phyloP scores from a whole-genome alignment of 1,284 basidiomycete genomes.

The Tetrapyrgos nigripes region DNA sequence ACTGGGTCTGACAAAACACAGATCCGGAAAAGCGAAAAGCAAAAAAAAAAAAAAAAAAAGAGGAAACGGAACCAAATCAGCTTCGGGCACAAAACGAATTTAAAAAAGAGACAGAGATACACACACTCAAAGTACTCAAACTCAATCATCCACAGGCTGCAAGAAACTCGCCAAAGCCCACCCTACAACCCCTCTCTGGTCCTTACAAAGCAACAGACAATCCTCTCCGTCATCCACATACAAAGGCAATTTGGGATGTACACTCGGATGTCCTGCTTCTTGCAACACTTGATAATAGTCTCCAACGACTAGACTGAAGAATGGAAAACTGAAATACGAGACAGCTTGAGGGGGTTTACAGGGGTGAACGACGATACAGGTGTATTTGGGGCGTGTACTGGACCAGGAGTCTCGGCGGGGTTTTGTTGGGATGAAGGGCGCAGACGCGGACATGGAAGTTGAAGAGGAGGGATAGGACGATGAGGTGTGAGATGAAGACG shows the following conservation, averaged over 20 bases:
- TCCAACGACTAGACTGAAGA: constrained; percentile 67
- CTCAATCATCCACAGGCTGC: constrained; percentile 52
- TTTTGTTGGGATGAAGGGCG: constrained; percentile 12
- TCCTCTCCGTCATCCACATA: constrained; percentile 83
- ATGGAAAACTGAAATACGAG: constrained; percentile 74
- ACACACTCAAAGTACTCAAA: too few relatives aligned
- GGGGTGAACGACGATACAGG: constrained; percentile 68
- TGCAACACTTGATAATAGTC: constrained; percentile 71
- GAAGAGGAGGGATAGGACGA: constrained; percentile 17
- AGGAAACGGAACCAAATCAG: too few relatives aligned
- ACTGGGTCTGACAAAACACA: too few relatives aligned
- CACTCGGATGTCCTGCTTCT: constrained; percentile 78
- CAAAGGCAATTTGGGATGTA: constrained; percentile 71
- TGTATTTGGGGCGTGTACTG: constrained; percentile 59
- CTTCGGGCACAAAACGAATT: too few relatives aligned
- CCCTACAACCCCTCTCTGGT: constrained; percentile 61
- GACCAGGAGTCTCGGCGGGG: constrained; percentile 48
- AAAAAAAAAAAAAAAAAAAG: not conserved
- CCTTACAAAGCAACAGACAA: constrained; percentile 70
- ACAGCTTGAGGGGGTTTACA: constrained; percentile 67
- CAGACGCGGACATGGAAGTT: constrained; percentile 9
- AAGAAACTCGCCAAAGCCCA: constrained; percentile 84
- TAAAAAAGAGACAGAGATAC: too few relatives aligned
- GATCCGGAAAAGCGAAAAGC: too few relatives aligned
- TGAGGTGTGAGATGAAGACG: constrained; percentile 5